phyloP scores from a whole-genome alignment of 306 rosid species.

The Ammopiptanthus mongolicus region DNA sequence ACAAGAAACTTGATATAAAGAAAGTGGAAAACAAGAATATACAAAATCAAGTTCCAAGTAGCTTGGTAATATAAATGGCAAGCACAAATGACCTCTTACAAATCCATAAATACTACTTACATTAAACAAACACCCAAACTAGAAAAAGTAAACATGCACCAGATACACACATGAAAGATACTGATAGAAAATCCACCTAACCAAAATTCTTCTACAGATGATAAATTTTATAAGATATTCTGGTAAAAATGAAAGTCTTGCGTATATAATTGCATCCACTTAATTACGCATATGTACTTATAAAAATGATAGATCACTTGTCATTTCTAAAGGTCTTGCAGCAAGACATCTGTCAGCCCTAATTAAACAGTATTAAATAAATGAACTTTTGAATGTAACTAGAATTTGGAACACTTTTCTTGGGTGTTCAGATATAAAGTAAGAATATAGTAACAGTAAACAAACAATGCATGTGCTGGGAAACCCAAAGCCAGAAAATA shows the following conservation, averaged over 20 bases:
- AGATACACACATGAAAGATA: constrained; percentile 2
- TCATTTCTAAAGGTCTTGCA: neutral
- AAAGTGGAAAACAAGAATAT: constrained; percentile 15
- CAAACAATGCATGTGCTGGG: neutral
- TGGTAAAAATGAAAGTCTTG: neutral
- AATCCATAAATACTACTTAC: neutral
- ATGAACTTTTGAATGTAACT: neutral
- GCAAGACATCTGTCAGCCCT: neutral
- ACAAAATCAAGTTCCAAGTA: constrained; percentile 4
- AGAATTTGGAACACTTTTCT: neutral
- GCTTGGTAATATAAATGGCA: neutral
- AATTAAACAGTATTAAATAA: neutral
- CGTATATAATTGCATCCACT: neutral
- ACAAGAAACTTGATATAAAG: constrained; percentile 20
- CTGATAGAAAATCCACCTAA: neutral
- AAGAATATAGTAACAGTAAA: neutral
- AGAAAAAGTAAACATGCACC: neutral
- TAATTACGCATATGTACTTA: neutral
- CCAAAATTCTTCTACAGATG: neutral
- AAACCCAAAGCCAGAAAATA: too few relatives aligned
- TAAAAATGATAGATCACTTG: neutral
- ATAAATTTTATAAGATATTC: neutral
- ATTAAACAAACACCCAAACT: neutral
- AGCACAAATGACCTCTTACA: neutral
- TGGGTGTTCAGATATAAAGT: neutral